Evolutionary conservation across 768 basidiomycete species (phyloP).

Genomic region (Pisolithus sp.): DNA sequence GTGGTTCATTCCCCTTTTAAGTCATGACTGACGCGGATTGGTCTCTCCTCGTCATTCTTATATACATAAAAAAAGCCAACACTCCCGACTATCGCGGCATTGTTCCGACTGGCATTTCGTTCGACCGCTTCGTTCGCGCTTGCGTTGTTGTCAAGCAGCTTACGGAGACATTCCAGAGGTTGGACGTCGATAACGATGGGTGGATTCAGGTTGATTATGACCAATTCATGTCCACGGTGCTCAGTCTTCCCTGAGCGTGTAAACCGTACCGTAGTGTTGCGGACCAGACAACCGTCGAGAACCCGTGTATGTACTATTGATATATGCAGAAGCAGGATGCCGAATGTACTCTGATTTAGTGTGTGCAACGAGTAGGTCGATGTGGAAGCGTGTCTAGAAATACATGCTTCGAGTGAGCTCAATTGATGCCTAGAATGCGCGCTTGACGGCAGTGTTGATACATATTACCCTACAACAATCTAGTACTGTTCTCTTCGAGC

Average conservation of each 20-base stretch:
- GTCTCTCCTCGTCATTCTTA: constrained; percentile 42
- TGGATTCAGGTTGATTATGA: constrained; percentile 51
- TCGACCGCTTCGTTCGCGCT: constrained; percentile 82
- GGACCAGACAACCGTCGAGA: too few relatives aligned
- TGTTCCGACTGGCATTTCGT: constrained; percentile 58
- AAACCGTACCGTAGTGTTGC: too few relatives aligned
- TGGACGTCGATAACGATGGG: constrained; percentile 58
- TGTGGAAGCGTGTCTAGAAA: too few relatives aligned
- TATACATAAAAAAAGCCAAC: constrained; percentile 42
- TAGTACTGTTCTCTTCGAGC: not conserved
- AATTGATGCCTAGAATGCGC: not conserved
- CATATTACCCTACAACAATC: too few relatives aligned
- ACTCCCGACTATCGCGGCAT: constrained; percentile 28
- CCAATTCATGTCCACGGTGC: constrained; percentile 45
- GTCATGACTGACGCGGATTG: constrained; percentile 4
- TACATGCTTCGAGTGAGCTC: too few relatives aligned
- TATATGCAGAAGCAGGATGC: too few relatives aligned
- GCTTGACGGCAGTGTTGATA: not conserved
- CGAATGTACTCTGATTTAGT: too few relatives aligned
- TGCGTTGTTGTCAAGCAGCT: constrained; percentile 80
- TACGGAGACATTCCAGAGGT: constrained; percentile 59
- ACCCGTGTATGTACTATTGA: too few relatives aligned
- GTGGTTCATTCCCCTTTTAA: too few relatives aligned
- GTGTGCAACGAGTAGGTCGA: too few relatives aligned
- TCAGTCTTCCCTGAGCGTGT: constrained; percentile 35